Evolutionary conservation across 106 monocot genomes (phyloP).

Genomic region (Acorus calamus): DNA sequence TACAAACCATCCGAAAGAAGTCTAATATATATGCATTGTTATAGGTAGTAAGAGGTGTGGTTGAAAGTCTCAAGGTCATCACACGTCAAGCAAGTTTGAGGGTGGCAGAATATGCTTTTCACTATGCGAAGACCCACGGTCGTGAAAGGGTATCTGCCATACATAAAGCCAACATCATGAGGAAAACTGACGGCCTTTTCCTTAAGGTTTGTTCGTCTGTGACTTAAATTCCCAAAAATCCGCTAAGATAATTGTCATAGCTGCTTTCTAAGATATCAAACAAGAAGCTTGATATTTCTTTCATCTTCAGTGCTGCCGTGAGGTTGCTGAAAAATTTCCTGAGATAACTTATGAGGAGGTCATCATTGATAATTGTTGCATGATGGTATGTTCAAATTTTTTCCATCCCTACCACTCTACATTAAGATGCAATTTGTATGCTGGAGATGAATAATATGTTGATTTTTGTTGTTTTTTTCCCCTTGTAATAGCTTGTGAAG

Average conservation of each 20-base stretch:
- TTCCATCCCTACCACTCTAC: no score
- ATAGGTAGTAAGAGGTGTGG: constrained; percentile 92
- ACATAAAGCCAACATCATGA: constrained; percentile 99
- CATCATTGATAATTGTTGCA: constrained; percentile 94
- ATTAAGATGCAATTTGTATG: no score
- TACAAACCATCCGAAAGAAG: no score
- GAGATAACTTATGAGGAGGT: constrained; percentile 90
- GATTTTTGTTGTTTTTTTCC: neutral
- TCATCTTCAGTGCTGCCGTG: constrained; percentile 75
- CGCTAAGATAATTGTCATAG: no score
- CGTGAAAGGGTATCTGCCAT: constrained; percentile 91
- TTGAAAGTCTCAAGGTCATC: constrained; percentile 93
- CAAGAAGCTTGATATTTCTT: neutral
- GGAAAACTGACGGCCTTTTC: constrained; percentile 89
- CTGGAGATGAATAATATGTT: no score
- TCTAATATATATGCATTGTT: no score
- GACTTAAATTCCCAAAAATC: no score
- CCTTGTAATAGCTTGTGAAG: constrained; percentile 63
- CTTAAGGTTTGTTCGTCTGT: constrained; percentile 46
- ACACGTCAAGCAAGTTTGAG: constrained; percentile 89
- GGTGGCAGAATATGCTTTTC: constrained; percentile 96
- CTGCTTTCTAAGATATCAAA: neutral
- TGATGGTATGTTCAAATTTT: constrained; percentile 54
- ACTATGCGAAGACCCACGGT: constrained; percentile 79
- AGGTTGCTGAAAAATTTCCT: constrained; percentile 86